Percentiles rank a stretch among this genome's conserved stretches.
phyloP scores from a whole-genome alignment of 768 basidiomycete species.

The Podaxis sp. region DNA sequence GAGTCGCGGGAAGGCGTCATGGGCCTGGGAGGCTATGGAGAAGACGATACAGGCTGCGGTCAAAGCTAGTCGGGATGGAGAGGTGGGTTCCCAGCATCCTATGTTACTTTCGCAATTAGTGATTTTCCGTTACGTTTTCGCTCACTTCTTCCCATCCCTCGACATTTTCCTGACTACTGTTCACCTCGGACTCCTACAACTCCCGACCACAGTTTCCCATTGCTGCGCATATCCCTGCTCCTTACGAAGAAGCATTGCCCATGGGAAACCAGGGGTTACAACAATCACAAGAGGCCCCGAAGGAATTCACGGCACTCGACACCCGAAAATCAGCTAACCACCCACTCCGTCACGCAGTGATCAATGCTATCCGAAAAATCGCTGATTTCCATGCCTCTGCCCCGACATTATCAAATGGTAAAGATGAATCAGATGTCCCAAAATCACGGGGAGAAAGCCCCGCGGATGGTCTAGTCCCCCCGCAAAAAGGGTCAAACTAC shows the following conservation, averaged over 20 bases:
- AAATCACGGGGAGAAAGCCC: conserved; percentile 7
- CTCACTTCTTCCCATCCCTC: conserved; percentile 4
- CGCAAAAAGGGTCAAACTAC: conserved; percentile 75
- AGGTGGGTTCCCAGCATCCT: conserved; percentile 44
- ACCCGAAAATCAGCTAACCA: conserved; percentile 67
- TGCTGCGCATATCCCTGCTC: conserved; percentile 65
- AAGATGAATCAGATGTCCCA: conserved; percentile 11
- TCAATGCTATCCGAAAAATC: conserved; percentile 71
- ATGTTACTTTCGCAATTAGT: not conserved
- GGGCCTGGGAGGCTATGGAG: conserved; percentile 75
- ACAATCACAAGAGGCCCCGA: not conserved
- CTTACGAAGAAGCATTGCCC: conserved; percentile 35
- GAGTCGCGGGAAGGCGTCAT: conserved; percentile 62
- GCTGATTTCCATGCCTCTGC: conserved; percentile 51
- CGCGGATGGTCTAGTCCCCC: conserved; percentile 16
- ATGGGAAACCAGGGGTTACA: conserved; percentile 19
- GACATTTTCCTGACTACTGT: not conserved
- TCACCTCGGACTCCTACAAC: conserved; percentile 4
- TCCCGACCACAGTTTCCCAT: conserved; percentile 60
- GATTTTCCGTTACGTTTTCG: conserved; percentile 7
- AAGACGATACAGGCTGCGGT: conserved; percentile 50
- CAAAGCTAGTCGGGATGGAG: conserved; percentile 46
- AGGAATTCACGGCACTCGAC: conserved; percentile 61
- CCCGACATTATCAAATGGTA: conserved; percentile 1
- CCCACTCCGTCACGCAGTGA: conserved; percentile 82